Evolutionary conservation across 345 rosid species (phyloP), one percentile per base, ranked within the genome.

Genomic region (Eucalyptus erythrocorys): DNA sequence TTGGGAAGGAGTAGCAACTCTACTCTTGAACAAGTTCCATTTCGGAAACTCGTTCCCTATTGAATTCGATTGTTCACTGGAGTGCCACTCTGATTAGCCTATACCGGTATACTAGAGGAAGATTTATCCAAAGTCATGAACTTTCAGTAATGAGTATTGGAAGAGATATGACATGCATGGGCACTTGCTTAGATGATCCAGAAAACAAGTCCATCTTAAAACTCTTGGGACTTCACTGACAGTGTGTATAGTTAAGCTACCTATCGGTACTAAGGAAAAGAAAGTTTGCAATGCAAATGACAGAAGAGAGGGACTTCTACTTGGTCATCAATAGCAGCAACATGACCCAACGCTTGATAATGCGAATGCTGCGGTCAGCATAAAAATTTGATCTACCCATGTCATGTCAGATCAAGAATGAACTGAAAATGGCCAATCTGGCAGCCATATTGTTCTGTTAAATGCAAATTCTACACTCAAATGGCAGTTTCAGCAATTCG

Each of bases 21-120:
- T 68, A 68, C 43, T 68, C 24, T 68, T 34, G 80, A 5, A 68
- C 26, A 2, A 68, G 7, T 68, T 34, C 24, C 40, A 34, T 68
- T 9, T 8, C 43, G 0, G 80, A 68, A 34, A 68, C 80, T 68
- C 1, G 1, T 68, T 0, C 80, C 43, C 22, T 15, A 16, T 68
- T 1, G 4, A 68, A 68, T 51, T 34, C 7, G 0, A 68, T 17
- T 0, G 80, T 34, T 34, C 1, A 0, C 34, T 34, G 34, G 43
- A 71, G 26, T 34, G 81, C 45, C 43, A 37, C 81, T 71, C 21
- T 71, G 45, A 71, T 71, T 71, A 21, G 14, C 13, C 13, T 17
- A 37, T 37, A 34, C 13, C 19, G 11, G 26, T 0, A 0, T 19
- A 3, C 81, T 71, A 71, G 81, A 71, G 81, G 81, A 37, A 37